These are phyloP conservation scores for Pinus tabuliformis DNA, from an alignment of 75 land plant species.

Conservation along the genomic window DNA sequence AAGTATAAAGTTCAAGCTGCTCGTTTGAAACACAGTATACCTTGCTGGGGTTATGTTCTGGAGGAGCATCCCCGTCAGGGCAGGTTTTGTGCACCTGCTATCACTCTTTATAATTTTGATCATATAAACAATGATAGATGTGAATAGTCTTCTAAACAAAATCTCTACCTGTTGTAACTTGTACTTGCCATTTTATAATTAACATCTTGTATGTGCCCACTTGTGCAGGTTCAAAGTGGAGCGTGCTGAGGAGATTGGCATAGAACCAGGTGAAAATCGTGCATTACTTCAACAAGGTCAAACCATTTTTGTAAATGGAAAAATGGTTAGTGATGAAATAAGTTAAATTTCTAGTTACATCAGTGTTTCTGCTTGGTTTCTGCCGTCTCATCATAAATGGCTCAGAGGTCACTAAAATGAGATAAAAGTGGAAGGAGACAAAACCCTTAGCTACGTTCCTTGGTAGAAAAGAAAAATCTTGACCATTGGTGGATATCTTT, in stretches of 20 bases:
- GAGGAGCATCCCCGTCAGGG: constrained; percentile 29
- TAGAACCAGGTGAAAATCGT: constrained; percentile 26
- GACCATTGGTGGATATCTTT: too few species aligned
- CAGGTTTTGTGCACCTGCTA: constrained; percentile 16
- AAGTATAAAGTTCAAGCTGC: constrained; percentile 37
- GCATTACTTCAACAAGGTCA: constrained; percentile 34
- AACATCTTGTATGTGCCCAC: neutral
- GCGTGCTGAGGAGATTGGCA: constrained; percentile 21
- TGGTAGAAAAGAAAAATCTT: too few species aligned
- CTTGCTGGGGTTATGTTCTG: constrained; percentile 51
- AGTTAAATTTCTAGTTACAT: neutral
- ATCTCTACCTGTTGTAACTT: neutral
- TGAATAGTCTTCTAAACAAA: neutral
- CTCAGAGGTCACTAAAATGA: too few species aligned
- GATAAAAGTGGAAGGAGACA: too few species aligned
- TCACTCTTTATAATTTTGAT: neutral
- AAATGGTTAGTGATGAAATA: constrained; percentile 7
- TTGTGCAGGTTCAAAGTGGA: constrained; percentile 33
- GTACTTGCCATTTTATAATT: neutral
- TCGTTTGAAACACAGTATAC: constrained; percentile 31
- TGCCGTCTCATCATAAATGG: too few species aligned
- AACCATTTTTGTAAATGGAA: constrained; percentile 25
- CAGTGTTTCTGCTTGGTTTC: neutral
- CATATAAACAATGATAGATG: neutral
- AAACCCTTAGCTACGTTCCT: too few species aligned